Conservation (phyloP, 148 eudicot genomes). For the Heliosperma pusillum region DNA sequence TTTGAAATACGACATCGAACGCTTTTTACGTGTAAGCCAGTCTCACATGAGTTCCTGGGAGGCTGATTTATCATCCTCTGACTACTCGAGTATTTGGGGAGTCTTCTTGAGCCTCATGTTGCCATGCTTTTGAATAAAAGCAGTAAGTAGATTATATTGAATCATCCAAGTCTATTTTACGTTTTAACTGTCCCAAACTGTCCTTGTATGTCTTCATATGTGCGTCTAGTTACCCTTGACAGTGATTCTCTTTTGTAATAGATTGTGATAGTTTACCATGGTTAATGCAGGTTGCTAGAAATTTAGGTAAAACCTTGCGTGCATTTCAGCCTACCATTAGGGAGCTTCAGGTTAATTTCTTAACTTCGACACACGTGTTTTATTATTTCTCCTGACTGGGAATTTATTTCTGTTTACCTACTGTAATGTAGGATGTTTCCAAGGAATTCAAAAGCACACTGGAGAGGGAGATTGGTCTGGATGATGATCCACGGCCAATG, state of each 20-base stretch:
- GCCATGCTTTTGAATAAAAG: no score
- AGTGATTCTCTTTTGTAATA: conserved; percentile 5
- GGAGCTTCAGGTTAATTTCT: conserved; percentile 75
- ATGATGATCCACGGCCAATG: conserved; percentile 48
- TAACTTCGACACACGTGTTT: neutral
- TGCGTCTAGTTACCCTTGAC: neutral
- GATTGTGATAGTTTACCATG: conserved; percentile 13
- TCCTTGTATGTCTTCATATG: neutral
- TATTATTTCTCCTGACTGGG: neutral
- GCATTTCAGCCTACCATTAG: conserved; percentile 88
- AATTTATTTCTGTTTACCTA: conserved; percentile 4
- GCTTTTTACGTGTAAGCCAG: no score
- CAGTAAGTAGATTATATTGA: no score
- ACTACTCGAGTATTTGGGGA: neutral
- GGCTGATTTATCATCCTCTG: neutral
- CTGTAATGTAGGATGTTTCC: conserved; percentile 67
- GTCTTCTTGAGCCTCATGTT: neutral
- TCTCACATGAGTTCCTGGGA: no score
- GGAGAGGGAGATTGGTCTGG: conserved; percentile 92
- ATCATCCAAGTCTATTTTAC: neutral
- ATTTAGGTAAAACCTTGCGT: conserved; percentile 81
- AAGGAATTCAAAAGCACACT: conserved; percentile 91
- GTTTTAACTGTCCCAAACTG: neutral
- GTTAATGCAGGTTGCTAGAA: conserved; percentile 72
- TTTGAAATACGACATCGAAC: no score